Percentiles rank a stretch among this genome's conserved stretches.
Conservation (phyloP, 2,329 filamentous ascomycete species). For the Diplodia corticola region DNA sequence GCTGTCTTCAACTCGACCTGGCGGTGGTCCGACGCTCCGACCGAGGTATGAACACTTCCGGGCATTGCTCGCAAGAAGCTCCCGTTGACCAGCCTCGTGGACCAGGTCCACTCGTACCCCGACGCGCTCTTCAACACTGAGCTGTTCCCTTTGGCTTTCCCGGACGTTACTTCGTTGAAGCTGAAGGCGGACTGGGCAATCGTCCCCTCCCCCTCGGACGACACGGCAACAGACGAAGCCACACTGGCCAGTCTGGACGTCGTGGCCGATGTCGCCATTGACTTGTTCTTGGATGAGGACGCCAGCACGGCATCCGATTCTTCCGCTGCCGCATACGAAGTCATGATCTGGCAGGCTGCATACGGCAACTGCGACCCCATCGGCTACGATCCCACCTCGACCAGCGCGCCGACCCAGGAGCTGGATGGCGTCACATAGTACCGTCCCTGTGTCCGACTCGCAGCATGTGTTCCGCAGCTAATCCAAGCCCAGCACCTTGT, state of each 20-base stretch:
- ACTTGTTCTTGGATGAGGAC: conserved; percentile 23
- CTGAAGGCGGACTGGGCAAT: conserved; percentile 20
- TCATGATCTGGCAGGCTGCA: conserved; percentile 24
- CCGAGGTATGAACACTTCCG: not conserved
- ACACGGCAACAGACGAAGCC: not conserved
- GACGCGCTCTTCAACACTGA: conserved; percentile 22
- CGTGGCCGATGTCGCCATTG: conserved; percentile 21
- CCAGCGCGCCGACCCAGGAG: not conserved
- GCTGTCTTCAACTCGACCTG: conserved; percentile 23
- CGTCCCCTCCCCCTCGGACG: not conserved
- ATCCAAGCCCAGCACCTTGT: conserved; percentile 4
- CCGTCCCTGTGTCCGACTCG: not conserved
- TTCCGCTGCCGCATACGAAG: conserved; percentile 15
- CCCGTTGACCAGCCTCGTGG: not conserved
- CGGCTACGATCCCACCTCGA: conserved; percentile 1
- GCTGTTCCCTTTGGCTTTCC: conserved; percentile 13
- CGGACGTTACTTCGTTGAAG: conserved; percentile 7
- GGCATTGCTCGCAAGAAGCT: not conserved
- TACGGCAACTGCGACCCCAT: conserved; percentile 22
- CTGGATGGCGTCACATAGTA: conserved; percentile 21
- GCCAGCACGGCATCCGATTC: conserved; percentile 9
- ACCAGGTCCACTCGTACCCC: conserved; percentile 22
- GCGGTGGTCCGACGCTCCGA: conserved; percentile 13
- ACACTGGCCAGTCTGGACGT: conserved; percentile 17
- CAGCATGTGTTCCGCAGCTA: not conserved